Conservation (phyloP, 2,329 filamentous ascomycete genomes). For the Atkinsonella hypoxylon region DNA sequence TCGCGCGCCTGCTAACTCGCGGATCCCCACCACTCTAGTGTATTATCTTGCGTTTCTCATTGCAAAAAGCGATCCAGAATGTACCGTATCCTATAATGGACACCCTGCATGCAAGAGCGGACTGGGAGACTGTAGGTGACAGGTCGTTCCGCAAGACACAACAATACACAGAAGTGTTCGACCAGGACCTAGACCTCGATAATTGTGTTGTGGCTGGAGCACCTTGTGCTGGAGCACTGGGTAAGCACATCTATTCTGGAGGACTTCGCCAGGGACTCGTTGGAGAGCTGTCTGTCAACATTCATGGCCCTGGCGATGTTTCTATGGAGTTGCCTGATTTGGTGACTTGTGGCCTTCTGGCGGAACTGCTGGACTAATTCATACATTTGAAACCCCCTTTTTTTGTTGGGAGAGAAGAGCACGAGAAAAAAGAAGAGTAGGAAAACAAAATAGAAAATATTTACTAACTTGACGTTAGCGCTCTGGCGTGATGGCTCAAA, state of each 20-base stretch:
- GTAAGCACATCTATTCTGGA: constrained; percentile 36
- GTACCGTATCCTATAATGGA: constrained; percentile 33
- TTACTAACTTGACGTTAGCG: constrained; percentile 37
- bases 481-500: constrained; percentile 83
- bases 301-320: no score
- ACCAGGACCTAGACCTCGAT: constrained; percentile 86
- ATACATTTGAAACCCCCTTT: no score
- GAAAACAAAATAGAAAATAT: no score
- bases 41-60: neutral
- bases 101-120: constrained; percentile 57
- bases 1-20: neutral
- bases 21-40: neutral
- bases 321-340: no score
- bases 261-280: no score
- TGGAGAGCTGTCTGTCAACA: no score
- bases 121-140: constrained; percentile 90
- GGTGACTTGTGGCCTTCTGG: no score
- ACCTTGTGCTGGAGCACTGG: constrained; percentile 85
- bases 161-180: constrained; percentile 87
- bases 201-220: constrained; percentile 88
- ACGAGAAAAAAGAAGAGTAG: no score
- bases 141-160: constrained; percentile 92
- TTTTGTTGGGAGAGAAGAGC: no score
- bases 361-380: no score
- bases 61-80: constrained; percentile 4